Evolutionary conservation across 495 filamentous ascomycete species (phyloP).

Genomic region (Coniosporium apollinis): DNA sequence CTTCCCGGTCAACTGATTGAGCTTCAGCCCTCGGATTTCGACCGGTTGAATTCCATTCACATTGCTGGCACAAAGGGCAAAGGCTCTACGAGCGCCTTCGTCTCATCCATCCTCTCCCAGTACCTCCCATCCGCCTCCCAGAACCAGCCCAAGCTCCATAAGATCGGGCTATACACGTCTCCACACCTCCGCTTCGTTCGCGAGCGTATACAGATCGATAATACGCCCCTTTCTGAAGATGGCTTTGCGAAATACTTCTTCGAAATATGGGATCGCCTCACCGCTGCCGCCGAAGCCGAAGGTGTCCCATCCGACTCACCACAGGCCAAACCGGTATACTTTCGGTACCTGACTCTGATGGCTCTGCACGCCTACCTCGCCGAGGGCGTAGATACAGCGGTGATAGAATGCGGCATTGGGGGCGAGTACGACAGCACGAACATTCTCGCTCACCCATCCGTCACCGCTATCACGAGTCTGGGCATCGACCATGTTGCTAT

Average conservation of each 20-base stretch:
- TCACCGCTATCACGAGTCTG: slow-evolving; percentile 61
- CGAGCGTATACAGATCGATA: slow-evolving; percentile 76
- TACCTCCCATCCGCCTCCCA: slow-evolving; percentile 29
- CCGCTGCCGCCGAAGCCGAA: slow-evolving; percentile 28
- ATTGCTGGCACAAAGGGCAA: slow-evolving; percentile 92
- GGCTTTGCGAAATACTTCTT: slow-evolving; percentile 77
- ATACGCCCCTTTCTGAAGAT: slow-evolving; percentile 53
- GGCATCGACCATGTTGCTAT: slow-evolving; percentile 78
- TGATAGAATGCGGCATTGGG: slow-evolving; percentile 88
- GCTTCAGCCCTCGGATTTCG: slow-evolving; percentile 54
- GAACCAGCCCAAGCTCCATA: slow-evolving; percentile 22
- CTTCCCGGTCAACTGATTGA: not conserved
- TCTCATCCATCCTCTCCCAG: slow-evolving; percentile 43
- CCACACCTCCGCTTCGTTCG: slow-evolving; percentile 77
- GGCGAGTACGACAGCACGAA: slow-evolving; percentile 92
- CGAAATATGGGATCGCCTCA: slow-evolving; percentile 68
- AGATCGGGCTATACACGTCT: slow-evolving; percentile 73
- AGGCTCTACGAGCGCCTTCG: slow-evolving; percentile 61
- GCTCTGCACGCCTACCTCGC: slow-evolving; percentile 72
- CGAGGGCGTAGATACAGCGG: slow-evolving; percentile 62
- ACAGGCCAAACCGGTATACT: slow-evolving; percentile 62
- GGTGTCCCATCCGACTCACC: slow-evolving; percentile 32
- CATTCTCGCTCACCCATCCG: slow-evolving; percentile 57
- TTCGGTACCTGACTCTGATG: slow-evolving; percentile 79
- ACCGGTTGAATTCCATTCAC: slow-evolving; percentile 59